A percentile compares a stretch with the other conserved stretches of the same genome.
phyloP scores from a whole-genome alignment of 2,329 filamentous ascomycete genomes.

The Clonostachys sp. region DNA sequence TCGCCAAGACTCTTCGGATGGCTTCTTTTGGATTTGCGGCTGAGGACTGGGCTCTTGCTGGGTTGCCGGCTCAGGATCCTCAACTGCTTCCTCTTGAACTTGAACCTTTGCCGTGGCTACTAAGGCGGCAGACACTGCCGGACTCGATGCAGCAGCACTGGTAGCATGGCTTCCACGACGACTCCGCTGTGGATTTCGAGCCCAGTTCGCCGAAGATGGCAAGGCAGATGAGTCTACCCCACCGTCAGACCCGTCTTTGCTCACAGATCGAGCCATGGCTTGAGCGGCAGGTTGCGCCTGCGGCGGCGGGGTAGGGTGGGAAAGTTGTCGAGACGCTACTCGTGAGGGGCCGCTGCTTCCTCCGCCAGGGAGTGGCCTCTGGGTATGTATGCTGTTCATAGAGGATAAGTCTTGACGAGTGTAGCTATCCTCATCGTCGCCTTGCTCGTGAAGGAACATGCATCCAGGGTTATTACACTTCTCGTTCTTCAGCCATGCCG shows the following conservation, averaged over 20 bases:
- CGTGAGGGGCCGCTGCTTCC: conserved; percentile 47
- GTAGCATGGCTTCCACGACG: conserved; percentile 75
- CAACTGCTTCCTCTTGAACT: conserved; percentile 35
- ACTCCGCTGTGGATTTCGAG: conserved; percentile 63
- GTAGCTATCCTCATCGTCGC: conserved; percentile 97
- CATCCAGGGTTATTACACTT: conserved; percentile 93
- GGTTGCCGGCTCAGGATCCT: conserved; percentile 19
- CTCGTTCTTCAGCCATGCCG: conserved; percentile 91
- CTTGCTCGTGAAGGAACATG: conserved; percentile 96
- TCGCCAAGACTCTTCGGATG: neutral
- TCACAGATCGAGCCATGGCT: conserved; percentile 71
- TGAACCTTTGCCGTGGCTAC: conserved; percentile 47
- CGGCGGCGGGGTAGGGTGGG: conserved; percentile 26
- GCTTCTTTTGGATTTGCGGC: neutral
- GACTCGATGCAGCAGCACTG: conserved; percentile 77
- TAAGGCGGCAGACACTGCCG: conserved; percentile 60
- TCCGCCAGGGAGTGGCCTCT: conserved; percentile 55
- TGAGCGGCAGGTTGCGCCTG: conserved; percentile 41
- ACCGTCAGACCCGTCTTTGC: conserved; percentile 69
- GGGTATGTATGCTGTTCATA: conserved; percentile 84
- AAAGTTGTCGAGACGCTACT: conserved; percentile 44
- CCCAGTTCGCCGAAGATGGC: conserved; percentile 92
- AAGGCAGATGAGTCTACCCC: conserved; percentile 83
- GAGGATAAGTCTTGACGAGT: conserved; percentile 91
- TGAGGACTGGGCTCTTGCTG: neutral